Evolutionary conservation across 108 stramenopile genomes (phyloP).

Genomic region (Poteriospumella lacustris): DNA sequence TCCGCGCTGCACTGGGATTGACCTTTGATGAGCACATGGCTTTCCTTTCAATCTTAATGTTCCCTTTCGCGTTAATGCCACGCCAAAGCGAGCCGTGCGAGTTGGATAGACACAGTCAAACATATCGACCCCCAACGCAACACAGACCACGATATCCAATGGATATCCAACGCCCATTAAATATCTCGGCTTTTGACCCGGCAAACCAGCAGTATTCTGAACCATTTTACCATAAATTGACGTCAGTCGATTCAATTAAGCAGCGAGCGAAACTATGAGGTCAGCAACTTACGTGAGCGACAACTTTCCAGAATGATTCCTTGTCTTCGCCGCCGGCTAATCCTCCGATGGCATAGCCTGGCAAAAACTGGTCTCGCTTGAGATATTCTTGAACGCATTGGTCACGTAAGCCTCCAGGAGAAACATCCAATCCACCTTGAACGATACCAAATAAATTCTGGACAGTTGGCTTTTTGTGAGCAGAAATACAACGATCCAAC

Average conservation of each 20-base stretch:
- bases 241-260: background rate
- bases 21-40: conserved; percentile 60
- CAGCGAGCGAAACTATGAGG: conserved; percentile 31
- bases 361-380: conserved; percentile 60
- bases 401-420: conserved; percentile 80
- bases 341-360: conserved; percentile 95
- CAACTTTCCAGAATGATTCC: conserved; percentile 92
- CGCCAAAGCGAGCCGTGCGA: conserved; percentile 90
- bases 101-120: conserved; percentile 98
- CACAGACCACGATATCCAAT: conserved; percentile 92
- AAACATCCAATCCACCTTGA: conserved; percentile 90
- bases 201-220: conserved; percentile 34
- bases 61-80: conserved; percentile 73
- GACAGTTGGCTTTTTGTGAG: conserved; percentile 58
- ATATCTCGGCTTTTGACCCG: conserved; percentile 82
- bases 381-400: conserved; percentile 79
- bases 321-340: conserved; percentile 93
- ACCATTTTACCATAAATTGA: background rate
- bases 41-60: conserved; percentile 68
- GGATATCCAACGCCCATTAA: conserved; percentile 98
- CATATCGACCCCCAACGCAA: conserved; percentile 92
- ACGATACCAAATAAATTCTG: conserved; percentile 63
- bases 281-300: conserved; percentile 75
- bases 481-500: conserved; percentile 86
- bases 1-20: conserved; percentile 59